Evolutionary conservation across 768 basidiomycete species (phyloP).

Genomic region (Macrolepiota fuliginosa): DNA sequence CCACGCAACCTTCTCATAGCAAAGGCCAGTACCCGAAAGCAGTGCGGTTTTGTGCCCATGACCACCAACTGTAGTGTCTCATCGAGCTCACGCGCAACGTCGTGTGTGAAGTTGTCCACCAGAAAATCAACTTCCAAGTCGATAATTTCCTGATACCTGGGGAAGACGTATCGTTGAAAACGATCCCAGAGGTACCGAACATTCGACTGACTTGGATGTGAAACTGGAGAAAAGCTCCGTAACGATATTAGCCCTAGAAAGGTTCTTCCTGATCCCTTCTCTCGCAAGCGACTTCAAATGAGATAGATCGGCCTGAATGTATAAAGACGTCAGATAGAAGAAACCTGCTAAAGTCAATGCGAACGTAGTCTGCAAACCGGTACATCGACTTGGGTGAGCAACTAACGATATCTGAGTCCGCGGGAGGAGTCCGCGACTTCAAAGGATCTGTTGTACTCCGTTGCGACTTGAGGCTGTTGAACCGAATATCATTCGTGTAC

Average conservation of each 20-base stretch:
- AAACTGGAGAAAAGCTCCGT: constrained; percentile 14
- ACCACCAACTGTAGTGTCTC: constrained; percentile 2
- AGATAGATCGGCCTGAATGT: constrained; percentile 3
- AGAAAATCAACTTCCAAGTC: constrained; percentile 3
- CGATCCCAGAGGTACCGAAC: not conserved
- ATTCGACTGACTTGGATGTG: constrained; percentile 7
- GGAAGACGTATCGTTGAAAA: not conserved
- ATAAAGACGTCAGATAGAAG: not conserved
- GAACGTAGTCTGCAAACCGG: constrained; percentile 23
- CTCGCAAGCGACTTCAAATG: constrained; percentile 3
- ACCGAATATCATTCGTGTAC: constrained; percentile 8
- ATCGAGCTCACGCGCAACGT: constrained; percentile 2
- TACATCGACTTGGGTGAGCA: constrained; percentile 40
- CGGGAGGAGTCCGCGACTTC: not conserved
- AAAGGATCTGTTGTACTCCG: not conserved
- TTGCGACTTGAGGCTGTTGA: constrained; percentile 9
- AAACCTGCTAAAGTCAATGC: not conserved
- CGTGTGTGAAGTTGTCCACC: constrained; percentile 1
- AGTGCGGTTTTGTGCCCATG: not conserved
- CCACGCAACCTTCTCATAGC: not conserved
- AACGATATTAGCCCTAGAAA: constrained; percentile 11
- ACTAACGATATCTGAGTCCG: not conserved
- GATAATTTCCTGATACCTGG: constrained; percentile 6
- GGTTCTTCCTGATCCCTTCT: constrained; percentile 7
- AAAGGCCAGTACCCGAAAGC: not conserved